Evolutionary conservation across 2,329 filamentous ascomycete genomes (phyloP).

Genomic region (Colletotrichum sp.): DNA sequence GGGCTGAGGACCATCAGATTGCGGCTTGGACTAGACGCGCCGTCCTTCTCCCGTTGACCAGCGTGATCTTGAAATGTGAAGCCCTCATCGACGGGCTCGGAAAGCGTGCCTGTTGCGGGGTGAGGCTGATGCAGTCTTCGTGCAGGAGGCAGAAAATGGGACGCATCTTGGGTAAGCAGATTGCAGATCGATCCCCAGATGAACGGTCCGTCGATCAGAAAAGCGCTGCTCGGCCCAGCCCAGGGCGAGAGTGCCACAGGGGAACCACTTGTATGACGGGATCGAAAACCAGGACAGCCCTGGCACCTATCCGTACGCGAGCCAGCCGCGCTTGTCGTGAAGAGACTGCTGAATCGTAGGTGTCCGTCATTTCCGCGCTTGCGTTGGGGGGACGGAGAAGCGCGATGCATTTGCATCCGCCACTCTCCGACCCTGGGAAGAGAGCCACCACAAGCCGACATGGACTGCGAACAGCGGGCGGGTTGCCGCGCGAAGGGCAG

Average conservation of each 20-base stretch:
- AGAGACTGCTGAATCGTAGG: background rate
- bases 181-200: constrained; percentile 19
- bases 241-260: background rate
- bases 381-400: constrained; percentile 6
- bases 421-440: background rate
- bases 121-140: constrained; percentile 3
- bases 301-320: background rate
- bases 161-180: constrained; percentile 3
- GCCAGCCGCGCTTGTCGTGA: constrained; percentile 12
- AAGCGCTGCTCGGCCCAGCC: background rate
- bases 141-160: background rate
- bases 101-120: constrained; percentile 6
- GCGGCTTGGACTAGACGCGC: background rate
- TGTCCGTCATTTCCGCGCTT: constrained; percentile 15
- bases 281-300: background rate
- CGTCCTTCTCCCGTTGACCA: background rate
- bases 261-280: constrained; percentile 11
- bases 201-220: constrained; percentile 12
- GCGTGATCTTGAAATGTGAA: background rate
- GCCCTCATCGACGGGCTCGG: background rate
- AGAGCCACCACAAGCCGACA: background rate
- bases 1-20: background rate
- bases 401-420: constrained; percentile 1
- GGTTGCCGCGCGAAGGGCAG: background rate
- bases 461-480: background rate